These are phyloP conservation scores for Aspergillus sp. DNA, from an alignment of 2,329 filamentous ascomycete species.

Conservation along the genomic window DNA sequence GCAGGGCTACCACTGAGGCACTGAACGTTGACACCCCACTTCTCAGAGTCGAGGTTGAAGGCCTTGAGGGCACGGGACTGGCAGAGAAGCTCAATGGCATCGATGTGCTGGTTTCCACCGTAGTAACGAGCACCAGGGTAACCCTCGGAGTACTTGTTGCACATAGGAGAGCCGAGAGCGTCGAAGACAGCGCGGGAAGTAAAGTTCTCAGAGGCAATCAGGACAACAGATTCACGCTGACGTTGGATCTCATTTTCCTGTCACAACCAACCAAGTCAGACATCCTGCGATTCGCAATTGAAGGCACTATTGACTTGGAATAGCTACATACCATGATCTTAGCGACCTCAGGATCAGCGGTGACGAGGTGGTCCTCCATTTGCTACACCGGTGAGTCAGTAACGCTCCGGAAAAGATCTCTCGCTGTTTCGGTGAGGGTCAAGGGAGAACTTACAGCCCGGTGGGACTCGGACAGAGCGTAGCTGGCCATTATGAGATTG, in stretches of 20 bases:
- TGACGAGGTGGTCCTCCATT: conserved; percentile 92
- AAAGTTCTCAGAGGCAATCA: conserved; percentile 99
- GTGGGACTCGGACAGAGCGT: conserved; percentile 69
- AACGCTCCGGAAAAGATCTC: conserved; percentile 20
- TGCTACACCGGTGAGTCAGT: conserved; percentile 63
- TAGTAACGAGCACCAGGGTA: conserved; percentile 99
- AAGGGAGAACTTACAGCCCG: conserved; percentile 59
- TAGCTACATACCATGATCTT: conserved; percentile 81
- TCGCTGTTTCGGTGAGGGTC: background rate
- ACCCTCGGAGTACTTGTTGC: conserved; percentile 99
- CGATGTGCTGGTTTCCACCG: conserved; percentile 98
- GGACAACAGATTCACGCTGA: conserved; percentile 96
- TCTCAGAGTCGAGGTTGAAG: conserved; percentile 81
- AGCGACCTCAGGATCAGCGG: conserved; percentile 91
- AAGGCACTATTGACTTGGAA: background rate
- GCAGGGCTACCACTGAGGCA: conserved; percentile 89
- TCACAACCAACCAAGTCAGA: conserved; percentile 36
- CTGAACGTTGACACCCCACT: conserved; percentile 99
- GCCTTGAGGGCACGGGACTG: conserved; percentile 90
- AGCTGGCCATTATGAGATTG: conserved; percentile 51
- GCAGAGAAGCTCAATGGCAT: conserved; percentile 93
- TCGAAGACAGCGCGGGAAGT: conserved; percentile 98
- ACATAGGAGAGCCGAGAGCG: conserved; percentile 91
- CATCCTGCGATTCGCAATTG: background rate
- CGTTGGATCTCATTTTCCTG: conserved; percentile 92